Evolutionary conservation across 495 filamentous ascomycete species (phyloP).

Genomic region (Glonium stellatum): DNA sequence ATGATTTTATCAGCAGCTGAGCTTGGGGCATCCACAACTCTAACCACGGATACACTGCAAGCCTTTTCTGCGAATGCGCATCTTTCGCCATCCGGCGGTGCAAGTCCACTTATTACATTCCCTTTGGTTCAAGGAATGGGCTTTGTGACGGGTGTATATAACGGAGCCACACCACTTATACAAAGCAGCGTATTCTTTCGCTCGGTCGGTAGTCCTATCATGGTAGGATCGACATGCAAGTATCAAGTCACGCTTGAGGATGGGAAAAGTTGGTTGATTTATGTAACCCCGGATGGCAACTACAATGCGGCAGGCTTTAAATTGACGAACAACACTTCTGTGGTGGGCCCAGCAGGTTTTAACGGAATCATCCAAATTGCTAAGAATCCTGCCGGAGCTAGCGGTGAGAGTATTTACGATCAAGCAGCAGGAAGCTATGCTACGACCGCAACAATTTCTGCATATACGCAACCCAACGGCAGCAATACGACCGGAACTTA

Average conservation of each 20-base stretch:
- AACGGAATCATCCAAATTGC: conserved; percentile 73
- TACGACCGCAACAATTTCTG: conserved; percentile 33
- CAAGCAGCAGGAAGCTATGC: conserved; percentile 67
- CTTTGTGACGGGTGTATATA: conserved; percentile 73
- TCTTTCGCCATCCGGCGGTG: conserved; percentile 47
- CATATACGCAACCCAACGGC: conserved; percentile 53
- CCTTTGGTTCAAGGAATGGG: conserved; percentile 87
- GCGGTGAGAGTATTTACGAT: conserved; percentile 65
- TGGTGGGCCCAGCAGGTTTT: conserved; percentile 48
- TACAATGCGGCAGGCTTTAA: conserved; percentile 42
- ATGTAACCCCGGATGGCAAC: conserved; percentile 51
- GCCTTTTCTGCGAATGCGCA: conserved; percentile 69
- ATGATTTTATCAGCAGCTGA: conserved; percentile 71
- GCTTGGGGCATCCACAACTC: conserved; percentile 49
- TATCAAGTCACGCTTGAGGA: conserved; percentile 67
- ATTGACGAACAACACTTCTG: conserved; percentile 39
- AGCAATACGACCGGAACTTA: conserved; percentile 58
- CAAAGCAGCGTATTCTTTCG: conserved; percentile 66
- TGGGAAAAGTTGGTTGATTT: conserved; percentile 69
- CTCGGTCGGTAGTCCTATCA: conserved; percentile 51
- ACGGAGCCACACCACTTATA: conserved; percentile 58
- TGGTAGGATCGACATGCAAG: conserved; percentile 58
- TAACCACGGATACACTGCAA: conserved; percentile 57
- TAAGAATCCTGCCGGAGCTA: conserved; percentile 55
- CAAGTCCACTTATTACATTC: conserved; percentile 57